Conservation (phyloP, 179 eudicot species). For the Vitellaria paradoxa region DNA sequence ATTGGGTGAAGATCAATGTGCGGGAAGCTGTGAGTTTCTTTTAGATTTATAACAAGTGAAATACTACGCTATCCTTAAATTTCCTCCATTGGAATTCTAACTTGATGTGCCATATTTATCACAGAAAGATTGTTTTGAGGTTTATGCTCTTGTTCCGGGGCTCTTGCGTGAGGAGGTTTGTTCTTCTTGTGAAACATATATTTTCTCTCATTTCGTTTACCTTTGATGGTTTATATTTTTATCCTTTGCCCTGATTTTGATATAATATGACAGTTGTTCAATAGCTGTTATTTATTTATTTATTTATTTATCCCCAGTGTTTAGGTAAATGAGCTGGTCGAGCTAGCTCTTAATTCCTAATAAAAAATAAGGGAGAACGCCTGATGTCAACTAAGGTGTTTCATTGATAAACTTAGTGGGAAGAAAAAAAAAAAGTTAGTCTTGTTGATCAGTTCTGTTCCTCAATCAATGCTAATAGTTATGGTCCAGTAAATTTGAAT, state of each 20-base stretch:
- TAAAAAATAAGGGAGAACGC: too few species aligned
- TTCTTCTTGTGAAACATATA: slow-evolving; percentile 1
- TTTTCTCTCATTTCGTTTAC: background rate
- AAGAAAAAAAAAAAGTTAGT: too few species aligned
- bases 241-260: background rate
- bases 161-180: slow-evolving; percentile 87
- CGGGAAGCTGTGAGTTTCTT: slow-evolving; percentile 56
- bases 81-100: background rate
- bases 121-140: slow-evolving; percentile 89
- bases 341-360: too few species aligned
- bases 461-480: background rate
- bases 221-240: background rate
- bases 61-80: background rate
- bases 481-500: background rate
- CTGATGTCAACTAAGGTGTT: too few species aligned
- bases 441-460: background rate
- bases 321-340: too few species aligned
- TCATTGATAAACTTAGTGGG: too few species aligned
- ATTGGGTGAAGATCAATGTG: slow-evolving; percentile 89
- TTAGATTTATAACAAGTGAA: background rate
- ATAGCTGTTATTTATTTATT: background rate
- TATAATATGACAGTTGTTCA: background rate
- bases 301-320: background rate
- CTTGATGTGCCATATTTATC: background rate
- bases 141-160: slow-evolving; percentile 89